These are phyloP conservation scores for Mycena rebaudengoi DNA, from an alignment of 768 basidiomycete species.

Conservation along the genomic window DNA sequence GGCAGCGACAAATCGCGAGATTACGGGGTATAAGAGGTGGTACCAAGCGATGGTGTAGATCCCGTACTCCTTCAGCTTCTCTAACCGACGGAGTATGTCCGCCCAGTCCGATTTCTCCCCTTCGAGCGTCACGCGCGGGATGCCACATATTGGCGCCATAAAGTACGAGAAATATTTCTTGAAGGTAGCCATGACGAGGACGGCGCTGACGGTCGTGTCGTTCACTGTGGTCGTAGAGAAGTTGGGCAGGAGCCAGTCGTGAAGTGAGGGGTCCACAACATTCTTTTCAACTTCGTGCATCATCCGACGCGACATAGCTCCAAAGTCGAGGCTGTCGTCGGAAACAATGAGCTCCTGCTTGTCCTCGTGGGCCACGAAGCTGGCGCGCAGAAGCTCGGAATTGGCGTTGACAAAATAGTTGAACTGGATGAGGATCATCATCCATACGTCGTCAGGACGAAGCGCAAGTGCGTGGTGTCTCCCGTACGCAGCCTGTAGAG, in stretches of 20 bases:
- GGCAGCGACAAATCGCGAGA: no score
- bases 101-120: no score
- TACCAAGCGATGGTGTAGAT: no score
- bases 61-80: no score
- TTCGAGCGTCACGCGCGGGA: background rate
- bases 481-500: background rate
- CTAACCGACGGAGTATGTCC: no score
- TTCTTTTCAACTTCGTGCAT: background rate
- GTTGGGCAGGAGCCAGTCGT: background rate
- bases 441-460: no score
- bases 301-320: background rate
- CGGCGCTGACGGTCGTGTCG: background rate
- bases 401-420: no score
- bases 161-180: background rate
- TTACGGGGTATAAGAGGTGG: no score
- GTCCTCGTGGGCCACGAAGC: no score
- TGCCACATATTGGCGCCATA: background rate
- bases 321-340: background rate
- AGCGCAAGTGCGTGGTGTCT: background rate
- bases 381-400: background rate
- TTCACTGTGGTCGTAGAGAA: background rate
- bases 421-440: no score
- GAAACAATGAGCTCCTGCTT: background rate
- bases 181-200: background rate
- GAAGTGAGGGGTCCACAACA: background rate